A percentile compares a stretch with the other conserved stretches of the same genome.
Conservation (phyloP, 495 filamentous ascomycete species). For the Tuber microsphaerosporum region DNA sequence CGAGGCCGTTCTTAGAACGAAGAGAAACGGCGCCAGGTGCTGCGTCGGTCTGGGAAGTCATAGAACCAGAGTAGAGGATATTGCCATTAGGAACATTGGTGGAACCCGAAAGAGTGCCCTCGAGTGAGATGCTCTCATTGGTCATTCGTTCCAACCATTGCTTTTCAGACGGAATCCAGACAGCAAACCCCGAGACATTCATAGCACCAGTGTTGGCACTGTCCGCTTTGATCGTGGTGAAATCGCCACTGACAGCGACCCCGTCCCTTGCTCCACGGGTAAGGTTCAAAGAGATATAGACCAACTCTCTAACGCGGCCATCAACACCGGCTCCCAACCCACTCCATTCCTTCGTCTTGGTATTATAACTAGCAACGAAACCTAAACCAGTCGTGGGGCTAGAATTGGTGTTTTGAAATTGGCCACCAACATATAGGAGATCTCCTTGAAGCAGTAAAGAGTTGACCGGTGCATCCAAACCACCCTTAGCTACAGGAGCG, state of each 20-base stretch:
- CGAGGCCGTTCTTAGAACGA: slow-evolving; percentile 45
- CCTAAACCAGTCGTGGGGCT: slow-evolving; percentile 55
- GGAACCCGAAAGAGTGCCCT: slow-evolving; percentile 63
- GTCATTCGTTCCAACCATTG: slow-evolving; percentile 86
- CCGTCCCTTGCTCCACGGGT: slow-evolving; percentile 62
- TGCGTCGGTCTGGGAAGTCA: slow-evolving; percentile 62
- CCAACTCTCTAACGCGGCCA: slow-evolving; percentile 64
- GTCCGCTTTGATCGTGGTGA: slow-evolving; percentile 62
- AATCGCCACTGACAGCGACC: slow-evolving; percentile 73
- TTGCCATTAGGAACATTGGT: slow-evolving; percentile 55
- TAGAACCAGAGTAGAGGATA: slow-evolving; percentile 67
- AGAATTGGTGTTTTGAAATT: slow-evolving; percentile 68
- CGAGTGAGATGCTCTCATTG: slow-evolving; percentile 55
- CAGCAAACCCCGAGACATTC: slow-evolving; percentile 65
- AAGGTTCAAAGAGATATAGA: slow-evolving; percentile 72
- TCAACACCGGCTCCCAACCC: slow-evolving; percentile 81
- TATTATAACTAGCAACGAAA: slow-evolving; percentile 70
- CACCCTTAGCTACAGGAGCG: slow-evolving; percentile 57
- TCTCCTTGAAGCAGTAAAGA: slow-evolving; percentile 60
- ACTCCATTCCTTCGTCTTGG: slow-evolving; percentile 60
- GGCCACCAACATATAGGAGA: slow-evolving; percentile 73
- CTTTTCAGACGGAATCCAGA: slow-evolving; percentile 85
- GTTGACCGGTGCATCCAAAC: slow-evolving; percentile 72
- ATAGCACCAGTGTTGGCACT: slow-evolving; percentile 52
- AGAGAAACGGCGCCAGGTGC: slow-evolving; percentile 65